phyloP scores from a whole-genome alignment of 2,329 filamentous ascomycete genomes.

The Pyrenochaeta sp. region DNA sequence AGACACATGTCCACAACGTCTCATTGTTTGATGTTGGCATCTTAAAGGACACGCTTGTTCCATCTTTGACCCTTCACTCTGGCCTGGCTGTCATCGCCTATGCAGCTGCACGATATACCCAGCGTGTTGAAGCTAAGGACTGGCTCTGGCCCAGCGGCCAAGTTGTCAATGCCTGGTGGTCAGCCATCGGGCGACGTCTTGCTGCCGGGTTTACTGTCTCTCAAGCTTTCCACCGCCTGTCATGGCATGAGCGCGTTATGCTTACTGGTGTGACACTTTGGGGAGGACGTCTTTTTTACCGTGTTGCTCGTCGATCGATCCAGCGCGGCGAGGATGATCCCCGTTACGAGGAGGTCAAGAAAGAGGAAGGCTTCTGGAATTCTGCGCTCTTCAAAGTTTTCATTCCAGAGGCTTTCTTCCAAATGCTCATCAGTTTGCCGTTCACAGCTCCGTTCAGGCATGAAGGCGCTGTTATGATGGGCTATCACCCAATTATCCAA shows the following conservation, averaged over 20 bases:
- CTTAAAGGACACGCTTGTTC: conserved; percentile 62
- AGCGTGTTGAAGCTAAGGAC: conserved; percentile 68
- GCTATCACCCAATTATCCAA: conserved; percentile 47
- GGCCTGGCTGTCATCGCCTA: conserved; percentile 63
- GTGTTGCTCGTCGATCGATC: conserved; percentile 60
- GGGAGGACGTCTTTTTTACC: conserved; percentile 66
- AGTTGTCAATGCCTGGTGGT: conserved; percentile 69
- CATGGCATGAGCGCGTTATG: conserved; percentile 64
- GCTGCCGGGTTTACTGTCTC: conserved; percentile 56
- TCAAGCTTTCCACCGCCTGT: conserved; percentile 58
- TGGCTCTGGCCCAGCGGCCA: conserved; percentile 66
- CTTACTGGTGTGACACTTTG: conserved; percentile 66
- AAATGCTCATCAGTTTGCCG: conserved; percentile 65
- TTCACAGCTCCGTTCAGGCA: conserved; percentile 66
- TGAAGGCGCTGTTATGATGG: conserved; percentile 47
- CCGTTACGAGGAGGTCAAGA: conserved; percentile 63
- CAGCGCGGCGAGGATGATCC: conserved; percentile 64
- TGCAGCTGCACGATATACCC: conserved; percentile 59
- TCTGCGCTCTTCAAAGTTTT: conserved; percentile 63
- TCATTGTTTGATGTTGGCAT: conserved; percentile 58
- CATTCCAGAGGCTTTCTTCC: conserved; percentile 65
- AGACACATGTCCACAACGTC: conserved; percentile 39
- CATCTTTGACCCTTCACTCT: conserved; percentile 63
- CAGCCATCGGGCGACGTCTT: conserved; percentile 63
- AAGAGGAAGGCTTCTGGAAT: conserved; percentile 65